These are phyloP conservation scores for Ambrosia hybrid DNA, from an alignment of 140 eudicot species.

Conservation along the genomic window DNA sequence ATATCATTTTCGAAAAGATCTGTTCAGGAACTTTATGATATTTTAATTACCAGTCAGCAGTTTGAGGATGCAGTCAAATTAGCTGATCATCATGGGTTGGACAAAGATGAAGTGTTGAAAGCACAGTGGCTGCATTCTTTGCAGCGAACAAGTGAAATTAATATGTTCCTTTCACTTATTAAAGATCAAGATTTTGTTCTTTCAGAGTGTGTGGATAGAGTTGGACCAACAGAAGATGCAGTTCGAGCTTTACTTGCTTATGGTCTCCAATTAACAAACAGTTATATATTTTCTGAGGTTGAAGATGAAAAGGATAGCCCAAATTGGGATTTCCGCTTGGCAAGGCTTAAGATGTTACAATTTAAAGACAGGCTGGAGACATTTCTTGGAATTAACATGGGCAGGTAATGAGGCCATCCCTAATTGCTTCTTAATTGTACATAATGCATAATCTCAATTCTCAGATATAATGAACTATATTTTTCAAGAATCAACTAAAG, in stretches of 20 bases:
- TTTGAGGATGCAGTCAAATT: constrained; percentile 78
- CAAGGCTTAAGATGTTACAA: constrained; percentile 80
- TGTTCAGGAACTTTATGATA: constrained; percentile 71
- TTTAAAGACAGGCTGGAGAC: constrained; percentile 91
- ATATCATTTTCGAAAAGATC: constrained; percentile 68
- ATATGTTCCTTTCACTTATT: constrained; percentile 55
- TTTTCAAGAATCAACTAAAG: neutral
- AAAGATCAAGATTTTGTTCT: constrained; percentile 82
- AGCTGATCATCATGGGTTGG: constrained; percentile 72
- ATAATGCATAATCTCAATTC: constrained; percentile 10
- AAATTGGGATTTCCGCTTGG: constrained; percentile 72
- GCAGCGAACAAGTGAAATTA: constrained; percentile 61
- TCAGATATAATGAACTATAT: constrained; percentile 13
- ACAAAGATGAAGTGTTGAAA: constrained; percentile 78
- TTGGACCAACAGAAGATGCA: constrained; percentile 88
- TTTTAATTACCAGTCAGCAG: constrained; percentile 51
- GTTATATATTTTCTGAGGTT: constrained; percentile 50
- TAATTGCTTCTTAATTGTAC: constrained; percentile 15
- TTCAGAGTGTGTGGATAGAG: constrained; percentile 73
- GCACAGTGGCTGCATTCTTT: constrained; percentile 89
- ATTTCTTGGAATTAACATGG: constrained; percentile 94
- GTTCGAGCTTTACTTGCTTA: constrained; percentile 58
- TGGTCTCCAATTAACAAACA: constrained; percentile 77
- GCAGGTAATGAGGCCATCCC: constrained; percentile 59
- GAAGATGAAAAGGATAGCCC: constrained; percentile 46